Percentiles rank a stretch among this genome's conserved stretches.
phyloP scores from a whole-genome alignment of 2,329 filamentous ascomycete genomes.

The Lasiodiplodia sp. region DNA sequence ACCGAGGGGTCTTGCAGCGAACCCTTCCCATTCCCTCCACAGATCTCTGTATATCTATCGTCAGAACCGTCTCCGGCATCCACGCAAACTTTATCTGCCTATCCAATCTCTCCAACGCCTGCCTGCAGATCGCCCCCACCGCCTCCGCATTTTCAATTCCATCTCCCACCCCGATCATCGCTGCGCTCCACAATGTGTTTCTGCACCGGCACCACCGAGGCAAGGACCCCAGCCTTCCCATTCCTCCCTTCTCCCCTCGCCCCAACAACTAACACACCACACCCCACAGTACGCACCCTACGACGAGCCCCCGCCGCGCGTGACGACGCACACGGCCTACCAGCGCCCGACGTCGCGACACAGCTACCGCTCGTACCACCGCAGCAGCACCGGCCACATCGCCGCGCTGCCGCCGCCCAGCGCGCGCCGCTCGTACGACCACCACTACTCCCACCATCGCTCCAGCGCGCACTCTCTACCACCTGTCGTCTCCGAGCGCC shows the following conservation, averaged over 20 bases:
- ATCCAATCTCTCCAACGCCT: not conserved
- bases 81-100: no score
- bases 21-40: not conserved
- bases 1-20: not conserved
- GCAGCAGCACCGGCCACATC: not conserved
- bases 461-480: conserved; percentile 1
- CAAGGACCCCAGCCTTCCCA: not conserved
- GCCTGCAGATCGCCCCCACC: not conserved
- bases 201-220: conserved; percentile 3
- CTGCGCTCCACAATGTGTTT: not conserved
- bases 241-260: not conserved
- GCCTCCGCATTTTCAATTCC: not conserved
- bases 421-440: conserved; percentile 1
- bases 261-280: not conserved
- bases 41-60: no score
- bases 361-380: conserved; percentile 1
- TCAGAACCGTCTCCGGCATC: no score
- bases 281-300: conserved; percentile 7
- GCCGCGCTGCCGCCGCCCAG: conserved; percentile 1
- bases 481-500: not conserved
- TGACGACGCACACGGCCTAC: not conserved
- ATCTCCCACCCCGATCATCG: not conserved
- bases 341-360: not conserved
- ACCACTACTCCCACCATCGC: not conserved
- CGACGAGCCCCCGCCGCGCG: conserved; percentile 4